These are phyloP conservation scores for Spirogloea muscicola DNA, from an alignment of 139 green algal genomes.

Conservation along the genomic window DNA sequence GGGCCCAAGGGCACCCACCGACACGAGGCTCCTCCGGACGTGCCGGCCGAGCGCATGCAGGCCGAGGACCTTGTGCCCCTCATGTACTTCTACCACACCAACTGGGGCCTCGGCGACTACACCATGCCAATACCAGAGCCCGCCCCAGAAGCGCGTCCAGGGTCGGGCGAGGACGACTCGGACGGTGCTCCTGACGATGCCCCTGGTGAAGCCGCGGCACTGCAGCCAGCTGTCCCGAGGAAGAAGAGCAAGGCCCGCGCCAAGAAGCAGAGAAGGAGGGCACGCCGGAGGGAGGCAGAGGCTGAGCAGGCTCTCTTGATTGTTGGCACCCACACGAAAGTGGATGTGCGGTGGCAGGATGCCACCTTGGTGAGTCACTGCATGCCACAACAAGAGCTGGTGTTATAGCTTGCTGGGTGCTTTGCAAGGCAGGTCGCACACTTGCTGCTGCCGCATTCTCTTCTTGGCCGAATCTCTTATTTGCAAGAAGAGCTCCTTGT, in stretches of 20 bases:
- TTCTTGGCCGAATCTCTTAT: no score
- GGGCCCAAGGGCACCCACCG: no score
- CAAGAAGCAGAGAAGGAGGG: neutral
- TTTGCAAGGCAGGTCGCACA: no score
- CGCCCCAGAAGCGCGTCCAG: no score
- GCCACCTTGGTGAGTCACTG: slow-evolving; percentile 1
- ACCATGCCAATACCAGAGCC: no score
- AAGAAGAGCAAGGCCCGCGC: neutral
- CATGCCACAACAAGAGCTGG: no score
- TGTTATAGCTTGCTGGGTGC: no score
- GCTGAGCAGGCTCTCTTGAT: slow-evolving; percentile 14
- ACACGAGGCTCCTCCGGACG: neutral
- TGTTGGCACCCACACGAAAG: slow-evolving; percentile 27
- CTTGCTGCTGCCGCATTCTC: no score
- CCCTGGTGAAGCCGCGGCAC: neutral
- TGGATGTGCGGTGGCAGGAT: slow-evolving; percentile 57
- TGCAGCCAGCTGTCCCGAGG: neutral
- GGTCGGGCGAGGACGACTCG: no score
- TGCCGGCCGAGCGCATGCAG: neutral
- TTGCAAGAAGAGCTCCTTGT: no score
- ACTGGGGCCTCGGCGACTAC: slow-evolving; percentile 1
- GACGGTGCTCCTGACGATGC: no score
- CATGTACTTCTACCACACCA: neutral
- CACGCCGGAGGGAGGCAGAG: neutral
- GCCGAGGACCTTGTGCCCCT: slow-evolving; percentile 4